Base-by-base conservation (phyloP, 176 grass and related monocot species). In the Oryza meridionalis region DNA sequence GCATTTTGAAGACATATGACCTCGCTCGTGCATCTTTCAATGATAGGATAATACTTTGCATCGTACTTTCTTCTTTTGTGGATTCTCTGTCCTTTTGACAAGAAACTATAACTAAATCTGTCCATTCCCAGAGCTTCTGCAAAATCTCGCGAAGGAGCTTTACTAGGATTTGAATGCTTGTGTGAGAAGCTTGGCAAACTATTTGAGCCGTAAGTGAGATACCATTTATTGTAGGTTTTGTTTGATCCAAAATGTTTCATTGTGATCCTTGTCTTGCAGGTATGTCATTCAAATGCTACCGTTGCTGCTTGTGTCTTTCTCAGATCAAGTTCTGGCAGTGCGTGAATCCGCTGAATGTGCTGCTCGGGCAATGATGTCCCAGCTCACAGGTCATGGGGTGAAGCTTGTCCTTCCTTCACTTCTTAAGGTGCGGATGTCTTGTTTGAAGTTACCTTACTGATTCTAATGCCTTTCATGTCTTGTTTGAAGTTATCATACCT, bases 341-440 rank as follows among this genome's bases (percentile, higher is more conserved):
- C 96, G 96, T 46, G 96, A 98, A 81, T 93, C 91, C 70, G 93
- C 96, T 80, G 96, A 98, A 69, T 93, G 96, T 93, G 96, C 96
- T 90, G 96, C 96, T 95, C 93, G 96, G 24, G 96, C 93, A 80
- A 98, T 98, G 93, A 98, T 98, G 96, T 90, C 96, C 82, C 89
- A 91, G 72, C 96, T 98, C 49, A 98, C 96, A n/a, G 96, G 93
- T 74, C 87, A 95, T 50, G 96, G 96, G 69, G 96, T 98, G 65
- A 98, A 98, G 85, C 96, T 98, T 31, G 90, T 98, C 70, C 93
- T 98, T 72, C 96, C 96, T 72, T 98, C 96, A 22, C 96, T 98
- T 86, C 90, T 98, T 70, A 98, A 95, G 96, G 96, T 97, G 76
- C 33, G 15, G 61, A 72, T 81, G 53, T 79, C 65, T 86, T 81